Conservation (phyloP, 345 rosid species). For the sweet orange (Citrus sinensis) region DVS_A1.0 CM039167.1:3166001-3166500, state of each 20-base stretch:
- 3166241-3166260: background rate
- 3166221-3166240: background rate
- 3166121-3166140: too few species aligned
- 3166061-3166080: too few species aligned
- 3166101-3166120: too few species aligned
- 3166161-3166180: background rate
- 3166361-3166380: too few species aligned
- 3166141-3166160: too few species aligned
- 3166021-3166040: too few species aligned
- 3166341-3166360: background rate
- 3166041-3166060: too few species aligned
- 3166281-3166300: background rate
- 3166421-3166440: slow-evolving; percentile 46
- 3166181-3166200: background rate
- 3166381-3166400: slow-evolving; percentile 28
- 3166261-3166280: slow-evolving; percentile 2
- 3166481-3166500: slow-evolving; percentile 11
- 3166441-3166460: slow-evolving; percentile 33
- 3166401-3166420: slow-evolving; percentile 77
- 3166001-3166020: too few species aligned
- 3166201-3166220: background rate
- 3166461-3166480: slow-evolving; percentile 16
- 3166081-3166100: too few species aligned
- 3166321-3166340: background rate
- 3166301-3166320: background rate